Evolutionary conservation across 164 flowering plant genomes (phyloP), one percentile per base, ranked within the genome.

Genomic region (Tetrastigma voinierianum): DNA sequence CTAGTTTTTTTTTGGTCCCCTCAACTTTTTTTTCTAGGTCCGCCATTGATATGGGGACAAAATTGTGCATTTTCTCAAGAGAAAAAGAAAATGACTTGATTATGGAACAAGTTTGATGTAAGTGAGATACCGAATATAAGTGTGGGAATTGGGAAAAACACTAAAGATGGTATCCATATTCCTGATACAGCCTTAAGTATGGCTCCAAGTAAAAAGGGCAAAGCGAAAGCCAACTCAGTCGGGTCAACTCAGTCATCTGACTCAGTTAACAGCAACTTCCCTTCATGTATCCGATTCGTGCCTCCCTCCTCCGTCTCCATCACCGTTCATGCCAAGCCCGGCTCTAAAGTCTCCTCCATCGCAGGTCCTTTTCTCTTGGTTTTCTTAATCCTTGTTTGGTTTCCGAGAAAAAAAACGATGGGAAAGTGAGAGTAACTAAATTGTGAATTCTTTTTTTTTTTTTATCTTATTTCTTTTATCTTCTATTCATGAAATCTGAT

Each of bases 311-410:
- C 96, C 59, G 96, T 94, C 47, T 82, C 93, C 65, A 87, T 94
- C 65, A 87, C 96, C 63, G 71, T 94, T 73, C 97, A 94, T 76
- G 98, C 98, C 65, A 94, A 94, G 78, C 97, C 98, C 25, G 98
- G 93, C 46, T 85, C 98, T 76, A 94, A 89, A 72, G 43, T 85
- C 61, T 81, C 96, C 70, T 66, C 97, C 61, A 82, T 94, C 69
- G 90, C 97, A 44, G 97, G 98, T 93, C 51, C 51, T 16, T 32
- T 15, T 63, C 16, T 45, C 61, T 25, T 40, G 44, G 19, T 49
- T 3, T 66, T 57, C 32, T 10, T 51, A 17, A 20, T 13, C 49
- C 47, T 15, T 67, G 8, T 19, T 20, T 40, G 25, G 40, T 25
- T 25, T 25, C 40, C 40, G 32, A 25, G 40, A 25, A 25, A 25